Evolutionary conservation across 805 yeast species (phyloP).

Genomic region (Wilhelminamyces savonicus): DNA sequence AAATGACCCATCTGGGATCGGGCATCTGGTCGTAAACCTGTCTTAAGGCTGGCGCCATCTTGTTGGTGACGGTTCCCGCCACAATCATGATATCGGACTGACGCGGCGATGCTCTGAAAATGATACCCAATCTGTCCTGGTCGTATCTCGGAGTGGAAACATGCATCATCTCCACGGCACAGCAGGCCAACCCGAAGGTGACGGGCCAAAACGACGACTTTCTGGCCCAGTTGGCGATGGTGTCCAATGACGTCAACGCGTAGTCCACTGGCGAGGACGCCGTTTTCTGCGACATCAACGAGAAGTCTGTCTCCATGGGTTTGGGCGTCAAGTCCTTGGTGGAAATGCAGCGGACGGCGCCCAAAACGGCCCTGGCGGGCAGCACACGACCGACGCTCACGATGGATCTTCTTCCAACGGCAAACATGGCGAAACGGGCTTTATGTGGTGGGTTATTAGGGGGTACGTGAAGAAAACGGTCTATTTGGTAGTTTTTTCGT

Average conservation of each 20-base stretch:
- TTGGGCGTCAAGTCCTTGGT: conserved; percentile 44
- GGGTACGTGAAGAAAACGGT: no score
- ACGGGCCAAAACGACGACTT: conserved; percentile 93
- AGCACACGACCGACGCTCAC: conserved; percentile 13
- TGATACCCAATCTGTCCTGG: conserved; percentile 87
- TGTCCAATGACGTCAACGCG: conserved; percentile 75
- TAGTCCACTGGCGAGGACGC: conserved; percentile 60
- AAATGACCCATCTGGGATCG: conserved; percentile 89
- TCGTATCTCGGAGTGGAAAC: conserved; percentile 86
- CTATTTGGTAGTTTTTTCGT: no score
- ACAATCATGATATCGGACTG: conserved; percentile 90
- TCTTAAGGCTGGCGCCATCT: conserved; percentile 91
- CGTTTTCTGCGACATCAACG: conserved; percentile 60
- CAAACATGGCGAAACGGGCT: conserved; percentile 21
- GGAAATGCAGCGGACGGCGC: conserved; percentile 20
- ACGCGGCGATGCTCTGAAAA: conserved; percentile 91
- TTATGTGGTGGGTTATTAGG: no score
- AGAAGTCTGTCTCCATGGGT: conserved; percentile 58
- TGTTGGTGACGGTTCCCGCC: conserved; percentile 86
- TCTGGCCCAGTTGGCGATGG: conserved; percentile 85
- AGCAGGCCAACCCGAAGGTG: conserved; percentile 86
- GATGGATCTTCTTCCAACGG: conserved; percentile 21
- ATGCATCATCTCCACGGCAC: conserved; percentile 96
- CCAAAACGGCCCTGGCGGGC: conserved; percentile 10
- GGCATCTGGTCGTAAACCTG: conserved; percentile 95